Evolutionary conservation across 768 basidiomycete genomes (phyloP).

Genomic region (Saitozyma podzolica): DNA sequence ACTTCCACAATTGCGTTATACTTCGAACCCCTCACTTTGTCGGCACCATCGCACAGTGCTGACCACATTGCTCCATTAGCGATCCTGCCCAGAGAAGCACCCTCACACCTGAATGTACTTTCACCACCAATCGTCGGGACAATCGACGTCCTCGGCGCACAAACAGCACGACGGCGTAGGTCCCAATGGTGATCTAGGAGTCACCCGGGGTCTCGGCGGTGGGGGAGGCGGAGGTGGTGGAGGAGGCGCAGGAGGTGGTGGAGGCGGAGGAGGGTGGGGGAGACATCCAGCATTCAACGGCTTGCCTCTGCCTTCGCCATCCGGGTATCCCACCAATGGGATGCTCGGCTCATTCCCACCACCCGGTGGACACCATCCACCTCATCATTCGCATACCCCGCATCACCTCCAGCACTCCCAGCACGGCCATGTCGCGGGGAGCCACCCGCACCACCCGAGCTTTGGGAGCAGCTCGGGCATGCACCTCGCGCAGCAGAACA

Average conservation of each 20-base stretch:
- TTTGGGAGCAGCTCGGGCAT: slow-evolving; percentile 15
- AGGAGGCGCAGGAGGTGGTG: too few relatives aligned
- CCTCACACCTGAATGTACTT: slow-evolving; percentile 11
- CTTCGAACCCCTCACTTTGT: too few relatives aligned
- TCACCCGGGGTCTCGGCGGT: too few relatives aligned
- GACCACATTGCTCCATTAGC: too few relatives aligned
- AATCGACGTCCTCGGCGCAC: not conserved
- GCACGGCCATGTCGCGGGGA: slow-evolving; percentile 9
- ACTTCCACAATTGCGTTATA: too few relatives aligned
- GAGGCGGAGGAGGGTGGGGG: too few relatives aligned
- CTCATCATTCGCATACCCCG: slow-evolving; percentile 4
- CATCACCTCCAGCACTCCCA: slow-evolving; percentile 9
- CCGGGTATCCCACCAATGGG: slow-evolving; percentile 14
- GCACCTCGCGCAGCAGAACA: slow-evolving; percentile 8
- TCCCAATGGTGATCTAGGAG: too few relatives aligned
- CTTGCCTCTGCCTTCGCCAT: slow-evolving; percentile 6
- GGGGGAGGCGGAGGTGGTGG: too few relatives aligned
- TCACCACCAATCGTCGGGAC: slow-evolving; percentile 13
- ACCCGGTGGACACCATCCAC: slow-evolving; percentile 8
- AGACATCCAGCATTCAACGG: not conserved
- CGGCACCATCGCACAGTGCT: too few relatives aligned
- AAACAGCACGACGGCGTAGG: too few relatives aligned
- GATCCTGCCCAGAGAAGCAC: not conserved
- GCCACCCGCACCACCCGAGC: slow-evolving; percentile 15
- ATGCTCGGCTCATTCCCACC: not conserved